These are phyloP conservation scores for Eucalyptus cloeziana DNA, from an alignment of 345 rosid species.

Conservation along the genomic window DNA sequence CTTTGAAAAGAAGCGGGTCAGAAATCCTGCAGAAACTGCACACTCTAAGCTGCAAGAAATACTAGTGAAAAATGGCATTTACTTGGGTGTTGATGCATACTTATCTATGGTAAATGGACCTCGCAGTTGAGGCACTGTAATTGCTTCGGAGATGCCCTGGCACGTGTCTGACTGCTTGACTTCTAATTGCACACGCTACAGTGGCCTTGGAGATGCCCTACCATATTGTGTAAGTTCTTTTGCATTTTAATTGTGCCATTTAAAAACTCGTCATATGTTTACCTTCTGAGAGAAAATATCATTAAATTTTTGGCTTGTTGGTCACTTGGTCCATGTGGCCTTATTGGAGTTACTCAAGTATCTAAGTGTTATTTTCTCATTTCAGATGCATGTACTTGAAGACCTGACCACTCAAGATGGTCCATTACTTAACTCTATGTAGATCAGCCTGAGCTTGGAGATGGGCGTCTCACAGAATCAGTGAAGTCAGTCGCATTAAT, in stretches of 20 bases:
- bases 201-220: not conserved
- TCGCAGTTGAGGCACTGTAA: not conserved
- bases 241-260: not conserved
- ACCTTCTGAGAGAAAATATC: not conserved
- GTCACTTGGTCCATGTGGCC: not conserved
- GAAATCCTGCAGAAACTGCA: constrained; percentile 21
- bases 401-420: not conserved
- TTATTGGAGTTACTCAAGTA: not conserved
- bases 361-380: not conserved
- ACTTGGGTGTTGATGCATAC: not conserved
- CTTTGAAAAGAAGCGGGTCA: constrained; percentile 10
- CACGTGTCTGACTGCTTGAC: not conserved
- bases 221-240: not conserved
- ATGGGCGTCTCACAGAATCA: not conserved
- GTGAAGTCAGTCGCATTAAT: not conserved
- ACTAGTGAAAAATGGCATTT: not conserved
- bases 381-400: not conserved
- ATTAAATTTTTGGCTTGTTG: not conserved
- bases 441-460: not conserved
- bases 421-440: not conserved
- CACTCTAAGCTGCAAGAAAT: constrained; percentile 14
- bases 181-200: not conserved
- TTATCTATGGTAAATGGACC: not conserved
- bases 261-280: not conserved
- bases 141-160: not conserved